Conservation (phyloP, 2,329 filamentous ascomycete species). For the Coniochaeta sp. region DNA sequence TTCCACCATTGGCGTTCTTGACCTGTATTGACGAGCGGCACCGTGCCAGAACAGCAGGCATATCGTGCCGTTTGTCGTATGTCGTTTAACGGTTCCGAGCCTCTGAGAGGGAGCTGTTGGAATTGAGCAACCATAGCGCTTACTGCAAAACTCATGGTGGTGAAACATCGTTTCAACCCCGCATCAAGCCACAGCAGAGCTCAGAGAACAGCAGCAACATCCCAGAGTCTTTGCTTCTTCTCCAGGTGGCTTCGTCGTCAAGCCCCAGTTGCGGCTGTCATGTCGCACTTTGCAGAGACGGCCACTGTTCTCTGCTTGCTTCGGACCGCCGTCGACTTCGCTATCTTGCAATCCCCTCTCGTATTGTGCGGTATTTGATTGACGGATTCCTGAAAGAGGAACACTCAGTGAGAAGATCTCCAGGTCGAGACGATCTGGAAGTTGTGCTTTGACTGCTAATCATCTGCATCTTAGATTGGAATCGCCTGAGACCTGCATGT, state of each 20-base stretch:
- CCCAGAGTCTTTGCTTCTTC: too few relatives aligned
- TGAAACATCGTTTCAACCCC: slow-evolving; percentile 1
- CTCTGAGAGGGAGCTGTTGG: slow-evolving; percentile 5
- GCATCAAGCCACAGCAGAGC: not conserved
- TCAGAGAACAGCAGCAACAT: too few relatives aligned
- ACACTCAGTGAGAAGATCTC: not conserved
- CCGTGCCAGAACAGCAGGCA: slow-evolving; percentile 1
- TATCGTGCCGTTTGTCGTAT: slow-evolving; percentile 7
- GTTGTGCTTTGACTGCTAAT: not conserved
- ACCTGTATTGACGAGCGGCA: not conserved
- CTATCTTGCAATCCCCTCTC: too few relatives aligned
- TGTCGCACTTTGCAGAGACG: too few relatives aligned
- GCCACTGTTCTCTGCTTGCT: too few relatives aligned
- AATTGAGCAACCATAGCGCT: slow-evolving; percentile 1
- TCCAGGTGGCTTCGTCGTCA: too few relatives aligned
- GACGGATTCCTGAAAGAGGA: too few relatives aligned
- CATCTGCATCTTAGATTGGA: not conserved
- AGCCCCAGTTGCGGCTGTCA: too few relatives aligned
- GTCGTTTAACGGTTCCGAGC: not conserved
- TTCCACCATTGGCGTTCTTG: not conserved
- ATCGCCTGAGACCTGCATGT: not conserved
- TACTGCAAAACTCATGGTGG: not conserved
- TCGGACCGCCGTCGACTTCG: too few relatives aligned
- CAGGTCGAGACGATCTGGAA: not conserved
- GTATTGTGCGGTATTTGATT: too few relatives aligned